phyloP scores from a whole-genome alignment of 2,329 filamentous ascomycete genomes.

The Monascus ruber region DNA sequence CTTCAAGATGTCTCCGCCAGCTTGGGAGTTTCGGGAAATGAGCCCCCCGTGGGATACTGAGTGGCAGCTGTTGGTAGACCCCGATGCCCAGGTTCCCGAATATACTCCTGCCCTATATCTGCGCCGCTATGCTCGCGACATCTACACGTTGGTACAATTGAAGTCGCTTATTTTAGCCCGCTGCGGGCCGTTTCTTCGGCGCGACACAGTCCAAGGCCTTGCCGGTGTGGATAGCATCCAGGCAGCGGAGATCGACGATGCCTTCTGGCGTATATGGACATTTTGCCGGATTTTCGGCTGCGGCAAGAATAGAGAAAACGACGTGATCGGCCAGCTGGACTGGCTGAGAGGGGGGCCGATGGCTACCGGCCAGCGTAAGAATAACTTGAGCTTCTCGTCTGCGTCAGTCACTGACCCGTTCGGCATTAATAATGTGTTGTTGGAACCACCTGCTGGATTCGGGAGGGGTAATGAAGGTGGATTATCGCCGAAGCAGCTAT shows the following conservation, averaged over 20 bases:
- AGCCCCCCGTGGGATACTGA: slow-evolving; percentile 40
- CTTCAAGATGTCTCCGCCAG: slow-evolving; percentile 44
- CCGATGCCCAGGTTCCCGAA: slow-evolving; percentile 38
- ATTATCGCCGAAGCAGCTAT: slow-evolving; percentile 45
- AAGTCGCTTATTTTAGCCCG: slow-evolving; percentile 46
- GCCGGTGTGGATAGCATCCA: slow-evolving; percentile 35
- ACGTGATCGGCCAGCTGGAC: slow-evolving; percentile 49
- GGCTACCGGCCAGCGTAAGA: slow-evolving; percentile 31
- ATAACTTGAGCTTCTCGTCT: slow-evolving; percentile 26
- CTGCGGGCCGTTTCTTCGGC: slow-evolving; percentile 45
- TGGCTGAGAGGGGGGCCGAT: slow-evolving; percentile 50
- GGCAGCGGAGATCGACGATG: slow-evolving; percentile 46
- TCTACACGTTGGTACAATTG: slow-evolving; percentile 42
- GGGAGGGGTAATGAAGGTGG: slow-evolving; percentile 45
- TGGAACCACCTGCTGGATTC: slow-evolving; percentile 48
- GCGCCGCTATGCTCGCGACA: slow-evolving; percentile 40
- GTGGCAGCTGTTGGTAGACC: slow-evolving; percentile 29
- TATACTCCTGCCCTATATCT: slow-evolving; percentile 45
- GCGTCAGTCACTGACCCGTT: slow-evolving; percentile 39
- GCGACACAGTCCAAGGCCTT: slow-evolving; percentile 45
- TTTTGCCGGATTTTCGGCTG: slow-evolving; percentile 54
- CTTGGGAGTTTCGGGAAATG: slow-evolving; percentile 51
- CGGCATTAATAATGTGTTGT: slow-evolving; percentile 42
- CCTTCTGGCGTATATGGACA: slow-evolving; percentile 55
- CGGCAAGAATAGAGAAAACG: slow-evolving; percentile 46